These are phyloP conservation scores for Pythium angustatum DNA, from an alignment of 352 stramenopile species.

Conservation along the genomic window DNA sequence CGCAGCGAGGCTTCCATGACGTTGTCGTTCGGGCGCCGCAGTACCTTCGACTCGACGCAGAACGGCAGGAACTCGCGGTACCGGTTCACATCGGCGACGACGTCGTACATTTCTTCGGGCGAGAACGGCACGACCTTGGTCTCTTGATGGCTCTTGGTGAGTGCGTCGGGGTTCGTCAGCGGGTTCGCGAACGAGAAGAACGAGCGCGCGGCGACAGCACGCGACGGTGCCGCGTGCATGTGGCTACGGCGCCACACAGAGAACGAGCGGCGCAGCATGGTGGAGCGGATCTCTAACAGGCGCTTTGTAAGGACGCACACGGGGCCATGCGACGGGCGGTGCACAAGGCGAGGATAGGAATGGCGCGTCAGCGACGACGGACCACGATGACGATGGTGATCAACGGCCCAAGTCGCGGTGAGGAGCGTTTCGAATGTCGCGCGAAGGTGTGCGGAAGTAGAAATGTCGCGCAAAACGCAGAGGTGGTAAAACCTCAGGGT, in stretches of 20 bases:
- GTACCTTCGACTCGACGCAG: conserved; percentile 74
- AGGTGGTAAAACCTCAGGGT: neutral
- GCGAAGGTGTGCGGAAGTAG: neutral
- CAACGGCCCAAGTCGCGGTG: neutral
- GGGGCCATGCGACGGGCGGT: conserved; percentile 4
- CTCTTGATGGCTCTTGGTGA: conserved; percentile 75
- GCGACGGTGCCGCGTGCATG: neutral
- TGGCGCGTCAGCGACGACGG: neutral
- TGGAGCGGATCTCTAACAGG: neutral
- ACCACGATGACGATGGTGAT: neutral
- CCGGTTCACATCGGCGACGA: conserved; percentile 68
- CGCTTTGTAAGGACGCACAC: neutral
- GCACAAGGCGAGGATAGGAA: neutral
- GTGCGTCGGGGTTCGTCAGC: conserved; percentile 32
- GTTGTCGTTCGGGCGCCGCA: conserved; percentile 69
- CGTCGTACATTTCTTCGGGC: conserved; percentile 76
- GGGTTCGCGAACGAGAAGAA: conserved; percentile 69
- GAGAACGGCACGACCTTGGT: conserved; percentile 77
- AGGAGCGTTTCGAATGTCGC: conserved; percentile 13
- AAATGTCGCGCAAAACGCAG: conserved; percentile 2
- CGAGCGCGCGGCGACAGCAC: conserved; percentile 15
- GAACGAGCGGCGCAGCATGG: conserved; percentile 29
- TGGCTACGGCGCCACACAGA: conserved; percentile 4
- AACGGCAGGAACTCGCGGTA: conserved; percentile 84
- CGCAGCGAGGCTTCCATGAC: conserved; percentile 77